Base-by-base conservation (phyloP, 148 eudicot species). In the Rhododendron simsii region DNA sequence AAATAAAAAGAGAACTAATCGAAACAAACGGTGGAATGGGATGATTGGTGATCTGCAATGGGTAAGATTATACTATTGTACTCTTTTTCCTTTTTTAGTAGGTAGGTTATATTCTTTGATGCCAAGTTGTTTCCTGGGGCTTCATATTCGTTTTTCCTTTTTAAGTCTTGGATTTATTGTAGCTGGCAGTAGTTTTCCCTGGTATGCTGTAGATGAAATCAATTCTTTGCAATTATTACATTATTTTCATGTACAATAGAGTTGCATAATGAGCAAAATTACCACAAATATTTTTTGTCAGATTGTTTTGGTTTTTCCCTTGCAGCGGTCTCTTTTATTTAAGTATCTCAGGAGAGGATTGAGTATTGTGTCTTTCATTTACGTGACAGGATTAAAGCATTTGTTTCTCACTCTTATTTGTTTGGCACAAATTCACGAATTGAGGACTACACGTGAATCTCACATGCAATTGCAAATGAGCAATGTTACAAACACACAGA, bases 1-100 rank as follows among this genome's bases (percentile, higher is more conserved):
- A 44, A 23, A 44, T 7, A 47, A 45, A 37, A 1, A 11, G 45
- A 39, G 28, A 18, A 41, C 45, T 3, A 37, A 39, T 12, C 2
- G 39, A 21, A 14, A 53, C 33, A n/a, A 23, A 78, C 8, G n/a
- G 45, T 41, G 91, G 88, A 78, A 82, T 86, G 16, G 89, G 85
- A n/a, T 87, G 67, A 69, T 7, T 80, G 2, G 5, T 20, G 84
- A 20, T 39, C 33, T 0, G 23, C 16, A 37, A 57, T 59, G 10
- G 39, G 77, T 3, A 15, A 30, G 7, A 47, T 41, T 39, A 1
- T 83, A 18, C 9, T 26, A 1, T 18, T 30, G 26, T 74, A 48
- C 51, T 20, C 20, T 48, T 50, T 50, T 18, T 5, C 30, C 21
- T 33, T 35, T 50, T 33, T 7, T 35, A 10, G 21, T 73, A 35